Percentiles rank a stretch among this genome's conserved stretches.
phyloP scores from a whole-genome alignment of 116 monocot genomes.

The Phalaenopsis hybrid region DNA sequence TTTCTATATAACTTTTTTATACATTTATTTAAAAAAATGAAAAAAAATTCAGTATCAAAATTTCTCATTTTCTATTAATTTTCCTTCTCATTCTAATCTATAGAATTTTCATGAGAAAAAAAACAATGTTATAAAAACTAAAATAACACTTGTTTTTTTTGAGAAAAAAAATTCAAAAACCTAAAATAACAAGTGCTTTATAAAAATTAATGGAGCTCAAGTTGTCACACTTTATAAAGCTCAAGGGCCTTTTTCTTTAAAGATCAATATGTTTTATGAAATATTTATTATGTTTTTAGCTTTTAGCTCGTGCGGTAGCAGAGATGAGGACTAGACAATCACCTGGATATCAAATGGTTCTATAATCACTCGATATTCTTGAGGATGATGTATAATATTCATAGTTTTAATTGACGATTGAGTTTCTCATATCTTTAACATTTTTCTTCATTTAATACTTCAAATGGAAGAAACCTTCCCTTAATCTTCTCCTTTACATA shows the following conservation, averaged over 20 bases:
- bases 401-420: neutral
- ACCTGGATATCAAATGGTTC: neutral
- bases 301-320: neutral
- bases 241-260: neutral
- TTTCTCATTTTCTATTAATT: too few species aligned
- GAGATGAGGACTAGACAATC: neutral
- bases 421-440: neutral
- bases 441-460: neutral
- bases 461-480: slow-evolving; percentile 1
- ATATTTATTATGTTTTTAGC: neutral
- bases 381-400: neutral
- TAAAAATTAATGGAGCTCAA: too few species aligned
- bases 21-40: too few species aligned
- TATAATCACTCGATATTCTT: neutral
- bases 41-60: too few species aligned
- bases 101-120: too few species aligned
- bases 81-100: too few species aligned
- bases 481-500: neutral
- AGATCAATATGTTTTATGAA: neutral
- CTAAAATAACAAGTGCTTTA: too few species aligned
- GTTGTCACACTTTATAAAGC: too few species aligned
- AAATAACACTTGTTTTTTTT: neutral
- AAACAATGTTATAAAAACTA: too few species aligned
- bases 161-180: too few species aligned
- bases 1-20: too few species aligned